phyloP scores from a whole-genome alignment of 768 basidiomycete genomes.

The Suillus brevipes region DNA sequence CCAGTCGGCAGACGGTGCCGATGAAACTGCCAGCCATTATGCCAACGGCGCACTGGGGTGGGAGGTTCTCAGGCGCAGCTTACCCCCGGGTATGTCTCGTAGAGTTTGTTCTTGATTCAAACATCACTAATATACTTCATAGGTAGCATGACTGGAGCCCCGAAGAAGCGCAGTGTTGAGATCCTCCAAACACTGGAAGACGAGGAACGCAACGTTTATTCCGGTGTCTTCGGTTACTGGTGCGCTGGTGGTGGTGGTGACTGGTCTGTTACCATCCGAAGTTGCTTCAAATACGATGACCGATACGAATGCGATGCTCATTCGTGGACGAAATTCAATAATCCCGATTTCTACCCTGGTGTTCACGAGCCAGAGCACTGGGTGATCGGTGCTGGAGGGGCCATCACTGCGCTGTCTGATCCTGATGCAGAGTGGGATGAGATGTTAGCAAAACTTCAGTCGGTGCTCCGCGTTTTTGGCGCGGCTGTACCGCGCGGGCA shows the following conservation, averaged over 20 bases:
- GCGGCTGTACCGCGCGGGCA: slow-evolving; percentile 27
- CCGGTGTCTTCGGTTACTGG: slow-evolving; percentile 93
- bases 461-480: slow-evolving; percentile 68
- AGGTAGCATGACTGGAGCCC: slow-evolving; percentile 98
- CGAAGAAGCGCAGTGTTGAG: slow-evolving; percentile 92
- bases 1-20: slow-evolving; percentile 37
- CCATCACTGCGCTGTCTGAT: slow-evolving; percentile 91
- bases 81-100: slow-evolving; percentile 73
- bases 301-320: slow-evolving; percentile 15
- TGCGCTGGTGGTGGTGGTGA: slow-evolving; percentile 85
- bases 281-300: slow-evolving; percentile 76
- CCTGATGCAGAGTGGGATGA: slow-evolving; percentile 91
- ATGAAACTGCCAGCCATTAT: slow-evolving; percentile 37
- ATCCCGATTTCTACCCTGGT: slow-evolving; percentile 4
- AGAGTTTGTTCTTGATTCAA: background rate
- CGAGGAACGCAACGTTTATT: slow-evolving; percentile 76
- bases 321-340: slow-evolving; percentile 14
- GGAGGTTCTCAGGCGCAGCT: slow-evolving; percentile 73
- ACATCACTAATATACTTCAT: slow-evolving; percentile 8
- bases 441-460: slow-evolving; percentile 83
- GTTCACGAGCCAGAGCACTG: slow-evolving; percentile 51
- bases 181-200: slow-evolving; percentile 81
- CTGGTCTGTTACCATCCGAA: slow-evolving; percentile 93
- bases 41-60: slow-evolving; percentile 59
- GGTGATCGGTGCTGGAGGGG: slow-evolving; percentile 91